These are phyloP conservation scores for Phytophthora macrochlamydospora DNA, from an alignment of 352 stramenopile genomes.

Conservation along the genomic window DNA sequence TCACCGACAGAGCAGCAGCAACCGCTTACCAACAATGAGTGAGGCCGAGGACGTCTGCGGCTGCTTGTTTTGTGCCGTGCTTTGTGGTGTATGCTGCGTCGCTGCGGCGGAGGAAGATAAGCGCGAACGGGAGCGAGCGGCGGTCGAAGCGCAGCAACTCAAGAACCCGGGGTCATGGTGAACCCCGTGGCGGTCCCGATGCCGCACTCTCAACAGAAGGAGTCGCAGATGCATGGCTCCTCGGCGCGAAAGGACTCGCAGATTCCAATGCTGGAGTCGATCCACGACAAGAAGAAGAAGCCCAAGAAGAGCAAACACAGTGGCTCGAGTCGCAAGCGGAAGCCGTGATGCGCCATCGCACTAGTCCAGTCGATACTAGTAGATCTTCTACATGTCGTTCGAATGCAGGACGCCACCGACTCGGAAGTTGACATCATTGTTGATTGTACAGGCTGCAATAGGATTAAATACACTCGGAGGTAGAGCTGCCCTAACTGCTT, in stretches of 20 bases:
- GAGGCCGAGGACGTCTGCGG: conserved; percentile 79
- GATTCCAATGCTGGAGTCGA: conserved; percentile 7
- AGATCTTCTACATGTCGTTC: conserved; percentile 7
- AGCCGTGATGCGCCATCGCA: conserved; percentile 15
- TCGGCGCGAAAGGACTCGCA: conserved; percentile 8
- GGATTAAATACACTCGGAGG: conserved; percentile 9
- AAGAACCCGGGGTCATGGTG: conserved; percentile 63
- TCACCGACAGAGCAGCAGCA: conserved; percentile 4
- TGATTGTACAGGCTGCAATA: not conserved
- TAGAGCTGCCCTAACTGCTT: no score
- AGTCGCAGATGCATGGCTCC: conserved; percentile 9
- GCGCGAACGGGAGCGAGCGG: conserved; percentile 68
- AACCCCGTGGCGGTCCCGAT: conserved; percentile 68
- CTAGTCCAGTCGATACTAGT: not conserved
- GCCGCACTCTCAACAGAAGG: conserved; percentile 36
- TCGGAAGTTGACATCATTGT: conserved; percentile 20
- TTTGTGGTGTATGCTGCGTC: conserved; percentile 80
- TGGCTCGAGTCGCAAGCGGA: conserved; percentile 16
- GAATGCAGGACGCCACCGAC: conserved; percentile 10
- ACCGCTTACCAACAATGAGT: conserved; percentile 50
- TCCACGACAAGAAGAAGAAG: conserved; percentile 25
- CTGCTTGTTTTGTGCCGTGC: conserved; percentile 68
- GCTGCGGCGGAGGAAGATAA: conserved; percentile 84
- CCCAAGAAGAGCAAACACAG: conserved; percentile 22
- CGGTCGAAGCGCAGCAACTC: conserved; percentile 37